These are phyloP conservation scores for Peltaster fructicola DNA, from an alignment of 2,329 filamentous ascomycete species.

Conservation along the genomic window DNA sequence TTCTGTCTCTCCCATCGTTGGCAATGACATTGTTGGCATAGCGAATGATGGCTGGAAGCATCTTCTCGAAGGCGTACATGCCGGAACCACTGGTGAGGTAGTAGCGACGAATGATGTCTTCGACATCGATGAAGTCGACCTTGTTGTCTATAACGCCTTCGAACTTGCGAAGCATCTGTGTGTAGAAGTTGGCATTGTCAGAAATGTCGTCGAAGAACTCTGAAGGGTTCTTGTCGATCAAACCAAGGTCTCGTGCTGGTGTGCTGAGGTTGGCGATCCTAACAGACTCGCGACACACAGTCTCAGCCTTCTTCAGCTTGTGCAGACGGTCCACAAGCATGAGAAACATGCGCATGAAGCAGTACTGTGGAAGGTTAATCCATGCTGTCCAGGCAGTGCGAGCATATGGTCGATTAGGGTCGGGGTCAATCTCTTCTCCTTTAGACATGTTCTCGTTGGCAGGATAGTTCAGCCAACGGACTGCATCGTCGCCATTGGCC, in stretches of 20 bases:
- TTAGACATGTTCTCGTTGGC: conserved; percentile 37
- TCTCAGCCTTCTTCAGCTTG: conserved; percentile 65
- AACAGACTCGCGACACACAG: conserved; percentile 56
- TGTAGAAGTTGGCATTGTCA: conserved; percentile 58
- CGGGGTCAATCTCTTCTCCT: conserved; percentile 50
- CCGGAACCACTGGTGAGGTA: conserved; percentile 87
- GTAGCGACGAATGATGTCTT: conserved; percentile 80
- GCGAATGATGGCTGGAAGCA: conserved; percentile 64
- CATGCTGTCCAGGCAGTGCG: conserved; percentile 79
- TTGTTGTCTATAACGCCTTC: conserved; percentile 74
- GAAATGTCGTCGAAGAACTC: conserved; percentile 57
- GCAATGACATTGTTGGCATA: conserved; percentile 71
- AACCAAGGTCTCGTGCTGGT: conserved; percentile 65
- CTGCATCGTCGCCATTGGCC: conserved; percentile 36
- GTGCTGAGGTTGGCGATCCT: conserved; percentile 56
- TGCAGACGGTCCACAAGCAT: conserved; percentile 73
- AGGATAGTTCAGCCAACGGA: conserved; percentile 45
- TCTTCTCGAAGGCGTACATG: conserved; percentile 79
- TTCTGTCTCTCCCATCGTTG: conserved; percentile 81
- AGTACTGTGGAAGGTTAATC: conserved; percentile 77
- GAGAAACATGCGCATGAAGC: conserved; percentile 88
- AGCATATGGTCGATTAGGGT: conserved; percentile 61
- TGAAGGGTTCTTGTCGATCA: conserved; percentile 56
- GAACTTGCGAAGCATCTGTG: conserved; percentile 67
- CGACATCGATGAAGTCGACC: conserved; percentile 64